Conservation (phyloP, 768 basidiomycete genomes). For the Pisolithus orientalis region DNA sequence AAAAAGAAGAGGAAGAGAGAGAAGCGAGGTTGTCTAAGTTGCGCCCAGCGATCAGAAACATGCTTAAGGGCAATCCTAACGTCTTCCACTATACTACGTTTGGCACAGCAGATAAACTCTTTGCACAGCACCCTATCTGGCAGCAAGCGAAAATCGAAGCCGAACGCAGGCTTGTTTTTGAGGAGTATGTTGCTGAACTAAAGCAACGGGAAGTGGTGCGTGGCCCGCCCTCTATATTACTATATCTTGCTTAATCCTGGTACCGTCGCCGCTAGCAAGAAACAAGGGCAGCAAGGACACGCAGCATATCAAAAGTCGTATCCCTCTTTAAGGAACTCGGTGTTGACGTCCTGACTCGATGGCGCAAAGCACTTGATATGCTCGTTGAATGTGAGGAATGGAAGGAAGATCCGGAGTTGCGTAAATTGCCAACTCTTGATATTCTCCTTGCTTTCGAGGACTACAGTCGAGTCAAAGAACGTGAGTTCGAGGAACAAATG, state of each 20-base stretch:
- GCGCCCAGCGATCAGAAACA: constrained; percentile 79
- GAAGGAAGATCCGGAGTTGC: constrained; percentile 69
- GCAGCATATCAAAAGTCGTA: constrained; percentile 80
- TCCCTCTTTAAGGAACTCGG: constrained; percentile 79
- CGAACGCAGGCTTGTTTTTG: constrained; percentile 83
- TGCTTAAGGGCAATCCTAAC: constrained; percentile 81
- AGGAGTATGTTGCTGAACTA: constrained; percentile 84
- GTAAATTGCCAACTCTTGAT: constrained; percentile 82
- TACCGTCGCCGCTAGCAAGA: constrained; percentile 51
- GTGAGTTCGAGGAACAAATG: constrained; percentile 87
- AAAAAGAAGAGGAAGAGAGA: constrained; percentile 81
- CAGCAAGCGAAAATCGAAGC: constrained; percentile 77
- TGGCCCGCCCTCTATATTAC: constrained; percentile 8
- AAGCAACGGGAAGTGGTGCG: constrained; percentile 85
- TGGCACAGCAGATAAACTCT: constrained; percentile 79
- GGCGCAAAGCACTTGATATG: constrained; percentile 77
- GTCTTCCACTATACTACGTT: constrained; percentile 93
- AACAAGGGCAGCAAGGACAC: constrained; percentile 64
- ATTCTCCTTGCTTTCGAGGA: constrained; percentile 93
- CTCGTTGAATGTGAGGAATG: constrained; percentile 76
- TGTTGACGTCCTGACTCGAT: constrained; percentile 90
- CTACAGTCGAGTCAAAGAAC: constrained; percentile 82
- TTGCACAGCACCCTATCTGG: constrained; percentile 88
- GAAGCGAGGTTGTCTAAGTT: constrained; percentile 79
- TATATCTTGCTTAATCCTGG: constrained; percentile 5